phyloP scores from a whole-genome alignment of 805 yeast species.

The Myxozyma sirexii region DNA sequence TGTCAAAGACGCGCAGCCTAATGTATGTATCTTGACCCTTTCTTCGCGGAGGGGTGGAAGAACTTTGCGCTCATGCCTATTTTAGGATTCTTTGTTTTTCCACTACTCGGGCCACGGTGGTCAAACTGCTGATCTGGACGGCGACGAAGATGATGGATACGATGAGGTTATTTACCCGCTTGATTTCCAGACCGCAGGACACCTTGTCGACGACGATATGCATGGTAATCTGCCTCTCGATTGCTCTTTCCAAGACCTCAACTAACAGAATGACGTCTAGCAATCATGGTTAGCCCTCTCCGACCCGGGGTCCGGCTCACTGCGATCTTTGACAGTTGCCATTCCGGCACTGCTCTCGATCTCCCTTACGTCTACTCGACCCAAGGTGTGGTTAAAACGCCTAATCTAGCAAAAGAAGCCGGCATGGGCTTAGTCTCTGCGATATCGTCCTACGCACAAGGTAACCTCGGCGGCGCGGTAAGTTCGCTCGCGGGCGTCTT shows the following conservation, averaged over 20 bases:
- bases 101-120: conserved; percentile 92
- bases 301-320: conserved; percentile 76
- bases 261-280: background rate
- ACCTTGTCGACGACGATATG: conserved; percentile 71
- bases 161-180: conserved; percentile 76
- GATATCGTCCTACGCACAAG: conserved; percentile 60
- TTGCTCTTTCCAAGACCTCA: background rate
- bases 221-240: too few relatives aligned
- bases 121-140: conserved; percentile 64
- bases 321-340: conserved; percentile 83
- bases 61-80: too few relatives aligned
- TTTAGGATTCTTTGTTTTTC: conserved; percentile 67
- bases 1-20: conserved; percentile 69
- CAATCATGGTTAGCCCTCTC: conserved; percentile 66
- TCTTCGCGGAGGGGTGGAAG: too few relatives aligned
- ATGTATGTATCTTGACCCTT: conserved; percentile 39
- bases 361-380: conserved; percentile 80
- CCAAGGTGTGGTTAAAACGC: conserved; percentile 80
- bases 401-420: conserved; percentile 73
- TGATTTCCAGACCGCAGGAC: conserved; percentile 68
- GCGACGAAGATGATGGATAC: conserved; percentile 74
- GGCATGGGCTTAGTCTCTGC: conserved; percentile 67
- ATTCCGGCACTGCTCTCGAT: conserved; percentile 81
- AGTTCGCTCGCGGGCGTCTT: conserved; percentile 46
- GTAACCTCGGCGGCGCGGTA: conserved; percentile 56